Conservation (phyloP, 1,284 basidiomycete species). For the Athelia sp. region DNA sequence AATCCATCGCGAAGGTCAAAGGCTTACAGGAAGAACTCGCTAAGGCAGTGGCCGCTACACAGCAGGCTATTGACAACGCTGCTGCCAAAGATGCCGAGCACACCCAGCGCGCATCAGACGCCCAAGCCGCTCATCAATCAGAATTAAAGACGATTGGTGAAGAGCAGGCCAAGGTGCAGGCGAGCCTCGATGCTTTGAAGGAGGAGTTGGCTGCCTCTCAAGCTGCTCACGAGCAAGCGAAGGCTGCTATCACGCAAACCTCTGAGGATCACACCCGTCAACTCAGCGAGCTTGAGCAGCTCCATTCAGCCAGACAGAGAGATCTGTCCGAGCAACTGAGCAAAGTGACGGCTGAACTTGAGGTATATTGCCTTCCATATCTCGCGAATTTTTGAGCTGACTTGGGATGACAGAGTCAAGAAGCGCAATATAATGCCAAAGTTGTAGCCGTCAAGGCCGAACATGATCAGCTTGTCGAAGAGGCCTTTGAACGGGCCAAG, state of each 20-base stretch:
- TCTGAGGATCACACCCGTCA: slow-evolving; percentile 41
- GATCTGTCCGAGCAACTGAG: slow-evolving; percentile 58
- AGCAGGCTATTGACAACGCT: slow-evolving; percentile 48
- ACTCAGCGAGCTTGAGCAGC: slow-evolving; percentile 46
- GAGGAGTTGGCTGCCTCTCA: slow-evolving; percentile 39
- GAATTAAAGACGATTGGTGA: slow-evolving; percentile 39
- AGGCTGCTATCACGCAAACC: slow-evolving; percentile 36
- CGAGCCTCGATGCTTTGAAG: slow-evolving; percentile 42
- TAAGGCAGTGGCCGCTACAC: slow-evolving; percentile 40
- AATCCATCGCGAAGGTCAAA: slow-evolving; percentile 42
- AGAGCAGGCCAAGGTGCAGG: slow-evolving; percentile 40
- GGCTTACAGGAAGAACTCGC: slow-evolving; percentile 47
- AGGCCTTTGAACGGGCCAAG: slow-evolving; percentile 75
- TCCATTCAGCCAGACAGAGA: slow-evolving; percentile 41
- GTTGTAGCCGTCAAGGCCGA: slow-evolving; percentile 64
- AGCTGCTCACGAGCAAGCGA: slow-evolving; percentile 43
- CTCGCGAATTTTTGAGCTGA: slow-evolving; percentile 6
- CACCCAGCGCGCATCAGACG: slow-evolving; percentile 32
- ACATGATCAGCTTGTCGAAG: slow-evolving; percentile 57
- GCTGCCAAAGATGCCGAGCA: slow-evolving; percentile 46
- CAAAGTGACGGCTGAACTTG: slow-evolving; percentile 53
- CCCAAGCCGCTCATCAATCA: slow-evolving; percentile 39
- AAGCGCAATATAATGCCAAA: slow-evolving; percentile 60
- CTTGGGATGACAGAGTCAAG: slow-evolving; percentile 55
- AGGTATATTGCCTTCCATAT: slow-evolving; percentile 38